These are phyloP conservation scores for Talaromyces amestolkiae DNA, from an alignment of 2,329 filamentous ascomycete species.

Conservation along the genomic window DNA sequence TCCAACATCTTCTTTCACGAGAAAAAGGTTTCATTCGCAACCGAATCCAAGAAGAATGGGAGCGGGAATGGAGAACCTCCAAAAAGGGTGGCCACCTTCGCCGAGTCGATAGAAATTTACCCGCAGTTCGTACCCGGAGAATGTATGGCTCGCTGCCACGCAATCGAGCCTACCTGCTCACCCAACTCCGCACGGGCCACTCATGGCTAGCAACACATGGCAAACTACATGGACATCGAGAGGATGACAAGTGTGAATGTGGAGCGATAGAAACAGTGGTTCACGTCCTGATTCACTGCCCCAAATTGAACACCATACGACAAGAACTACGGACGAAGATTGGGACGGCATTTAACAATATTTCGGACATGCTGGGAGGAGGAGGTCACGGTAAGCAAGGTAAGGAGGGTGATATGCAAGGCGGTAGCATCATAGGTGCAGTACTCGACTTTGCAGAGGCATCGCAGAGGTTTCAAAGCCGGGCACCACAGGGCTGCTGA, in stretches of 20 bases:
- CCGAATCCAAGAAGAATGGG: constrained; percentile 15
- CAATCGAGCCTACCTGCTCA: constrained; percentile 23
- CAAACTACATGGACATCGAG: constrained; percentile 15
- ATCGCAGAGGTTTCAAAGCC: constrained; percentile 25
- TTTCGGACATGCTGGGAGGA: constrained; percentile 27
- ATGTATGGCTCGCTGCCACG: constrained; percentile 22
- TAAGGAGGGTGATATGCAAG: not conserved
- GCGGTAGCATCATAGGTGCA: not conserved
- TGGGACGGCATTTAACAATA: constrained; percentile 24
- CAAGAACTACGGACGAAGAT: constrained; percentile 21
- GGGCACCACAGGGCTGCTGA: constrained; percentile 22
- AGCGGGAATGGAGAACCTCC: constrained; percentile 20
- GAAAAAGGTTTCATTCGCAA: constrained; percentile 17
- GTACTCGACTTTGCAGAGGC: constrained; percentile 22
- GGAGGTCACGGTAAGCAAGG: constrained; percentile 10
- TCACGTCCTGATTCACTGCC: constrained; percentile 23
- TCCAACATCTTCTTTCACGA: constrained; percentile 19
- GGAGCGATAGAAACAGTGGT: constrained; percentile 24
- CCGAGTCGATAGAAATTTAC: constrained; percentile 18
- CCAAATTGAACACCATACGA: constrained; percentile 14
- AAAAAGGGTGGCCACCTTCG: constrained; percentile 21
- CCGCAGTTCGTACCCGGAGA: constrained; percentile 7
- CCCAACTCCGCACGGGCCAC: constrained; percentile 25
- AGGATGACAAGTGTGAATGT: constrained; percentile 23
- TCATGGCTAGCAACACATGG: constrained; percentile 24